phyloP scores from a whole-genome alignment of 768 basidiomycete species.

The Rhodotorula kratochvilovae region DNA sequence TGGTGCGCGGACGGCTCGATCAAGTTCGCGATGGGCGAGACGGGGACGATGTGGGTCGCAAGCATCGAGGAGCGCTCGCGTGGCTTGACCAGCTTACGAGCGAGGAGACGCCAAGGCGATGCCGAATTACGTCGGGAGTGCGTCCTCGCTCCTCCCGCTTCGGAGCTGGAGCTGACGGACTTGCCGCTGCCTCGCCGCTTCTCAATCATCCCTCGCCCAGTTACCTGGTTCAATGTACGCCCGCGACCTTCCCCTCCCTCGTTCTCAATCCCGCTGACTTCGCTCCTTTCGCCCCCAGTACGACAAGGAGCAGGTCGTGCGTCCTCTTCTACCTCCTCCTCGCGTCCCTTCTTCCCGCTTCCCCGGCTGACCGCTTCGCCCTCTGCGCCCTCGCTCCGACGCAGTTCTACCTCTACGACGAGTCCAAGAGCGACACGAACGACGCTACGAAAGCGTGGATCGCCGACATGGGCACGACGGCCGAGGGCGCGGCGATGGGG shows the following conservation, averaged over 20 bases:
- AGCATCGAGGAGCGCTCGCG: slow-evolving; percentile 17
- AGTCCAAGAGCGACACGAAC: too few relatives aligned
- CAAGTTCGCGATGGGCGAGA: slow-evolving; percentile 43
- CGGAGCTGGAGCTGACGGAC: background rate
- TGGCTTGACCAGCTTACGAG: slow-evolving; percentile 25
- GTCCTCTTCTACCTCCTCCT: background rate
- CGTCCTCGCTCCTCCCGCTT: background rate
- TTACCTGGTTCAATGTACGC: slow-evolving; percentile 6
- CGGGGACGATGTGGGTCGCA: slow-evolving; percentile 3
- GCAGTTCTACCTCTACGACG: background rate
- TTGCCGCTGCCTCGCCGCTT: too few relatives aligned
- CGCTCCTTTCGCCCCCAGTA: background rate
- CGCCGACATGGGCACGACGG: background rate
- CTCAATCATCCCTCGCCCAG: background rate
- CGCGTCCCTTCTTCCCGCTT: background rate
- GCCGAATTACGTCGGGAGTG: slow-evolving; percentile 22
- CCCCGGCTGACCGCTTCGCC: background rate
- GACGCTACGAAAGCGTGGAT: slow-evolving; percentile 14
- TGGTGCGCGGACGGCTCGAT: slow-evolving; percentile 12
- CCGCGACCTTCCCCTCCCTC: too few relatives aligned
- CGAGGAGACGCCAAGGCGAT: slow-evolving; percentile 15
- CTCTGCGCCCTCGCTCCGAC: background rate
- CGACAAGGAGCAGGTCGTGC: slow-evolving; percentile 15
- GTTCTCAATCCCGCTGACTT: background rate
- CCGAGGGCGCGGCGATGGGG: slow-evolving; percentile 7